phyloP scores from a whole-genome alignment of 106 monocot species.

The Hemerocallis citrina region DNA sequence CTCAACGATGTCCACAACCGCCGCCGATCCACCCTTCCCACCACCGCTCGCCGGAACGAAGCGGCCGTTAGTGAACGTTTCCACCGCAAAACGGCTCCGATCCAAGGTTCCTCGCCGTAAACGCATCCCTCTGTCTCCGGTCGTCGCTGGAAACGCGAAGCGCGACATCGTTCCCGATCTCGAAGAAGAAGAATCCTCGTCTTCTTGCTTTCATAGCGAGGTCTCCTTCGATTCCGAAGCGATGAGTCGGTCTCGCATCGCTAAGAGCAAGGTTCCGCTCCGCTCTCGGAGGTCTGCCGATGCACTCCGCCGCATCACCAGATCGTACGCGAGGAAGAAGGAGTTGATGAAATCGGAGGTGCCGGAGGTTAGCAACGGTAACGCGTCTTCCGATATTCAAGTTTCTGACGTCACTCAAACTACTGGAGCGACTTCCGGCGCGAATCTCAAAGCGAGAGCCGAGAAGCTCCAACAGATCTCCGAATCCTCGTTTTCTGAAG shows the following conservation, averaged over 20 bases:
- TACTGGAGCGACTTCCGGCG: conserved; percentile 16
- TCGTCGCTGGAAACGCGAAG: not conserved
- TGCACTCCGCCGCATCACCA: conserved; percentile 29
- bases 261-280: not conserved
- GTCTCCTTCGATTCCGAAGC: conserved; percentile 23
- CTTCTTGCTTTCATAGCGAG: conserved; percentile 52
- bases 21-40: not conserved
- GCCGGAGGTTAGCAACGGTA: not conserved
- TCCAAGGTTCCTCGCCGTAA: conserved; percentile 42
- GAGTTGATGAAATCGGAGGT: not conserved
- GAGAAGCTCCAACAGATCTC: conserved; percentile 22
- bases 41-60: not conserved
- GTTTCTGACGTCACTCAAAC: conserved; percentile 37
- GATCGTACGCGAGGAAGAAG: conserved; percentile 21
- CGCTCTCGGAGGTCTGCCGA: not conserved
- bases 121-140: conserved; percentile 17
- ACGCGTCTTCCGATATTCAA: conserved; percentile 14
- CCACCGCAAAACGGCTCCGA: conserved; percentile 24
- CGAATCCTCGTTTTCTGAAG: conserved; percentile 25
- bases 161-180: conserved; percentile 5
- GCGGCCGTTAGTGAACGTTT: not conserved
- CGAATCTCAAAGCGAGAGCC: conserved; percentile 8
- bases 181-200: conserved; percentile 27
- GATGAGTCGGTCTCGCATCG: conserved; percentile 5
- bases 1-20: not conserved